Percentiles rank a stretch among this genome's conserved stretches.
Conservation (phyloP, 1,139 yeast species). For the Hansenula sp. region DNA sequence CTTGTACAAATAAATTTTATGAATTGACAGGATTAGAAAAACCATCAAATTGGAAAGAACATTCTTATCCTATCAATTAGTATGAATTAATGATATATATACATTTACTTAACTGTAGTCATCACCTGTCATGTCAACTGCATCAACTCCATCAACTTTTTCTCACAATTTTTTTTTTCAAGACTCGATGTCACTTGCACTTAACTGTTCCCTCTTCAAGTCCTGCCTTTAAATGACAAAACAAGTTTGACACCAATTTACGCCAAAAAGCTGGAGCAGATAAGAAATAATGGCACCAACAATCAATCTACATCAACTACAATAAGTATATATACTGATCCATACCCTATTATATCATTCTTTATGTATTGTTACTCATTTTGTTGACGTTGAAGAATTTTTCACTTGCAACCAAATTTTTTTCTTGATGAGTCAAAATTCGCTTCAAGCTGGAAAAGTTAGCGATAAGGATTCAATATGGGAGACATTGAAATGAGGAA, state of each 20-base stretch:
- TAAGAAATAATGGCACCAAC: too few species aligned
- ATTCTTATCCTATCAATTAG: slow-evolving; percentile 5
- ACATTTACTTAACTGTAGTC: neutral
- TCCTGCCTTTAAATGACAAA: slow-evolving; percentile 3
- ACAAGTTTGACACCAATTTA: neutral
- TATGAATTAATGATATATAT: neutral
- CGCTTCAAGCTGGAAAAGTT: too few species aligned
- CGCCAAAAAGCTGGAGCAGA: neutral
- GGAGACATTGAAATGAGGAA: too few species aligned
- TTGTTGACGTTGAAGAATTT: too few species aligned
- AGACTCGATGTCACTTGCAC: slow-evolving; percentile 12
- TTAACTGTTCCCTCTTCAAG: slow-evolving; percentile 6
- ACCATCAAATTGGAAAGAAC: slow-evolving; percentile 47
- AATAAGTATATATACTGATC: too few species aligned
- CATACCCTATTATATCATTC: too few species aligned
- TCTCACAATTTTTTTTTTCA: neutral
- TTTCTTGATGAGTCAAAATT: too few species aligned
- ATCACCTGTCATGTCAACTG: neutral
- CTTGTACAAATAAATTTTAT: slow-evolving; percentile 48
- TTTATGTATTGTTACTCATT: too few species aligned
- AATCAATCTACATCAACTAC: too few species aligned
- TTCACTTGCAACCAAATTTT: too few species aligned
- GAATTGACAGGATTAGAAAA: slow-evolving; percentile 40
- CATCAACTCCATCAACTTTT: neutral
- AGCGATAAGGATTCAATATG: too few species aligned